Base-by-base conservation (phyloP, 1,139 yeast genomes). In the Saccharomycopsis crataegensis region DNA sequence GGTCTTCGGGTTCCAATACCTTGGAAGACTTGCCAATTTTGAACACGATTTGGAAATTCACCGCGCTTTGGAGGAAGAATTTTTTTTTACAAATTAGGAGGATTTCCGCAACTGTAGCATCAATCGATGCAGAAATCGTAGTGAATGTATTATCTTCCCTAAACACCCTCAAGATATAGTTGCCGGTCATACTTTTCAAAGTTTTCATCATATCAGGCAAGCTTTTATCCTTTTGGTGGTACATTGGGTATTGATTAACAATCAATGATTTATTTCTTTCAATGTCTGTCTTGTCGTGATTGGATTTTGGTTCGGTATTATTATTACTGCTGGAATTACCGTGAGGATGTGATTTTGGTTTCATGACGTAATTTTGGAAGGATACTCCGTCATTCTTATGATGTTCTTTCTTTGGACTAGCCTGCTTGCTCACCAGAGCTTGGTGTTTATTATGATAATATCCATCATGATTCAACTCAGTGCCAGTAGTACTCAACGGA, bases 91-190 rank as follows among this genome's bases (percentile, higher is more conserved):
- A 76, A 59, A 78, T 77, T 44, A 79, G 76, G 52, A 91, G 72
- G 54, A 93, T 71, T 52, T 89, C 96, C 6, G 82, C 76, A 0
- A 91, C 89, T 0, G 95, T 81, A 2, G 91, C 85, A 56, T 85
- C 88, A 49, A 83, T 70, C 0, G 95, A 80, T 48, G 70, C 64
- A 33, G 87, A 76, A 6, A 88, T 73, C 0, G 96, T 88, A 1
- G 93, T 83, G 64, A 88, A 88, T 0, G 95, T 86, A 60, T 86
- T 87, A 64, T 88, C 95, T 54, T 81, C 86, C 56, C 85, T 78
- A 67, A 85, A 87, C 2, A 88, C 82, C 59, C 95, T 79, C 45
- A 88, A 74, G 57, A 80, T 79, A 64, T 76, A 77, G 51, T 73
- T 76, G 46, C 67, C 72, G 62, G 59, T 64, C 54, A 63, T 64